Conservation (phyloP, 2,329 filamentous ascomycete species). For the Orbilia oligospora region DNA sequence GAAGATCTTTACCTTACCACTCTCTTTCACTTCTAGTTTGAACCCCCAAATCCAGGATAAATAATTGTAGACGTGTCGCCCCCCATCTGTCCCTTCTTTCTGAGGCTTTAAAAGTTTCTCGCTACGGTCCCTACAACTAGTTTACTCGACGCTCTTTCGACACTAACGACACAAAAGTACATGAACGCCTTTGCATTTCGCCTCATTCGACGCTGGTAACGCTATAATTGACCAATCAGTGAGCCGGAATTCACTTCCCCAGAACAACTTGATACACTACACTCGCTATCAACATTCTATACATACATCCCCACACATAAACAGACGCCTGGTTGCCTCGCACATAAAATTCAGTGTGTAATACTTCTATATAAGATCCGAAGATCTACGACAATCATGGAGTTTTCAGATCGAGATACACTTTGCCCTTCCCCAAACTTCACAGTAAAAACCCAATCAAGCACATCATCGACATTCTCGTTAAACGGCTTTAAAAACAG, state of each 20-base stretch:
- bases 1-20: conserved; percentile 31
- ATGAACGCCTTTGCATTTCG: conserved; percentile 44
- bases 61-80: conserved; percentile 58
- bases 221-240: conserved; percentile 55
- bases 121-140: conserved; percentile 38
- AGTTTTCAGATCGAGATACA: conserved; percentile 57
- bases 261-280: conserved; percentile 47
- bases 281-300: conserved; percentile 8
- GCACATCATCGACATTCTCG: conserved; percentile 58
- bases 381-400: conserved; percentile 49
- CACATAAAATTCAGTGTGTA: conserved; percentile 23
- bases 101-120: conserved; percentile 58
- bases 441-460: conserved; percentile 55
- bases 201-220: conserved; percentile 51
- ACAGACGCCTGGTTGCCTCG: conserved; percentile 50
- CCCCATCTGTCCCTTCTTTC: conserved; percentile 45
- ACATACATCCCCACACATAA: conserved; percentile 6
- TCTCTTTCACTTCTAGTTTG: conserved; percentile 31
- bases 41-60: conserved; percentile 38
- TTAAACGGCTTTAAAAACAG: conserved; percentile 55
- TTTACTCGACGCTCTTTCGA: conserved; percentile 46
- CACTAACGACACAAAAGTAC: conserved; percentile 35
- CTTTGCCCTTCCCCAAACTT: conserved; percentile 60
- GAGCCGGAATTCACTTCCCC: conserved; percentile 29
- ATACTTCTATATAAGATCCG: conserved; percentile 45